These are phyloP conservation scores for Cymbidium sinense DNA, from an alignment of 106 monocot species.

Conservation along the genomic window DNA sequence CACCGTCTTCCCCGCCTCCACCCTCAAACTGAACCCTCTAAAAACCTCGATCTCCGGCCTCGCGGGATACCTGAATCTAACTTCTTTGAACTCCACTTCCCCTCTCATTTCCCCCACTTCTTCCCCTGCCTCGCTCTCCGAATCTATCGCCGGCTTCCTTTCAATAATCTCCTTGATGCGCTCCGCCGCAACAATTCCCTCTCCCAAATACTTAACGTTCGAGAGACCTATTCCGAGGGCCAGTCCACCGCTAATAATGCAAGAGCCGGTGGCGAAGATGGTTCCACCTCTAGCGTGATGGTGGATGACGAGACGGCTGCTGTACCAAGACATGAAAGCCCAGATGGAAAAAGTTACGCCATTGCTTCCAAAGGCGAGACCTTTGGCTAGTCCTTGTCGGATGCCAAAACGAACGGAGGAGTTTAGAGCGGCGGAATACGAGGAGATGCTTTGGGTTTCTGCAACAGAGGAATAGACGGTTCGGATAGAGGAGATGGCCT, in stretches of 20 bases:
- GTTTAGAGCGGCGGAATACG: conserved; percentile 60
- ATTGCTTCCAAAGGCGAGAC: conserved; percentile 74
- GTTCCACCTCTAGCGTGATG: conserved; percentile 58
- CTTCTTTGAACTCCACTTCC: conserved; percentile 53
- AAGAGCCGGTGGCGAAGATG: conserved; percentile 56
- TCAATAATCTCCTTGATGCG: conserved; percentile 47
- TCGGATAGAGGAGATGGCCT: conserved; percentile 65
- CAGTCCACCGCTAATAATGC: conserved; percentile 64
- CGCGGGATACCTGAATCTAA: conserved; percentile 51
- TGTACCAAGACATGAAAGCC: conserved; percentile 75
- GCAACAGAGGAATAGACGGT: conserved; percentile 78
- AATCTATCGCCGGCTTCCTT: conserved; percentile 64
- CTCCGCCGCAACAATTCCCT: conserved; percentile 68
- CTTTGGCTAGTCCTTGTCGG: conserved; percentile 63
- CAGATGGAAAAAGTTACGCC: conserved; percentile 68
- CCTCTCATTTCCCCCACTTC: conserved; percentile 30
- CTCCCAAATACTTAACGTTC: conserved; percentile 75
- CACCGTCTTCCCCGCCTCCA: conserved; percentile 42
- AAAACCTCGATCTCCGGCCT: conserved; percentile 29
- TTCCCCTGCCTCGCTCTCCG: conserved; percentile 41
- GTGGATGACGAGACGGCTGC: conserved; percentile 73
- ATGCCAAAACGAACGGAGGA: conserved; percentile 58
- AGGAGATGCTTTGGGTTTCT: conserved; percentile 44
- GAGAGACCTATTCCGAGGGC: conserved; percentile 70
- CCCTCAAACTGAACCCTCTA: conserved; percentile 28